Percentiles rank a stretch among this genome's conserved stretches.
phyloP scores from a whole-genome alignment of 306 rosid species.

The Quercus aquifolioides region DNA sequence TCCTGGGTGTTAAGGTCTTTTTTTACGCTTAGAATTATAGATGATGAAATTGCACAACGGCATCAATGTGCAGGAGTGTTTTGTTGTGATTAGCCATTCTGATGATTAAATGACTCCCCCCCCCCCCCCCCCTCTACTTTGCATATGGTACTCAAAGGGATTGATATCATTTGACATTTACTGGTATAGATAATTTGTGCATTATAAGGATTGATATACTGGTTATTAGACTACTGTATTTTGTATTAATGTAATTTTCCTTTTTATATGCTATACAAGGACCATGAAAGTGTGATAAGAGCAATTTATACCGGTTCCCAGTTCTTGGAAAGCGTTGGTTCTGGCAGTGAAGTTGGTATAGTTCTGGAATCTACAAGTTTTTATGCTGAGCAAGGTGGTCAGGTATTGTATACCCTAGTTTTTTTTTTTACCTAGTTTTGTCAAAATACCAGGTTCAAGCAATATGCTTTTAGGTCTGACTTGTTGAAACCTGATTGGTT shows the following conservation, averaged over 20 bases:
- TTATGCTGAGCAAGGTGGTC: constrained; percentile 99
- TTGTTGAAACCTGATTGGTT: neutral
- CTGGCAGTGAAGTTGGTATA: constrained; percentile 65
- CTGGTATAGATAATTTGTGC: neutral
- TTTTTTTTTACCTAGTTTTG: neutral
- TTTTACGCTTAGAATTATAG: neutral
- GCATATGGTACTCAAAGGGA: neutral
- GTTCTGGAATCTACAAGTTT: constrained; percentile 90
- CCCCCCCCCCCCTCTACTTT: neutral
- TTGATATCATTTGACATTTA: neutral
- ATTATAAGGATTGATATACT: neutral
- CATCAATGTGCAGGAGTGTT: neutral
- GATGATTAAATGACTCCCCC: neutral
- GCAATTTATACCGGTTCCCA: constrained; percentile 87
- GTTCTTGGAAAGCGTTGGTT: constrained; percentile 53
- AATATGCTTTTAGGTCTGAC: neutral
- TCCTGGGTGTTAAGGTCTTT: neutral
- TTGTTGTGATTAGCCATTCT: neutral
- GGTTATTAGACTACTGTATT: constrained; percentile 4
- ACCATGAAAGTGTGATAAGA: constrained; percentile 70
- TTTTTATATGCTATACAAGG: constrained; percentile 41
- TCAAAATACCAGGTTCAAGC: neutral
- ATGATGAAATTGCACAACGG: neutral
- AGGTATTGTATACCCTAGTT: constrained; percentile 48
- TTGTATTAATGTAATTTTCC: constrained; percentile 17